These are phyloP conservation scores for Eutrema yunnanense DNA, from an alignment of 345 rosid species.

Conservation along the genomic window DNA sequence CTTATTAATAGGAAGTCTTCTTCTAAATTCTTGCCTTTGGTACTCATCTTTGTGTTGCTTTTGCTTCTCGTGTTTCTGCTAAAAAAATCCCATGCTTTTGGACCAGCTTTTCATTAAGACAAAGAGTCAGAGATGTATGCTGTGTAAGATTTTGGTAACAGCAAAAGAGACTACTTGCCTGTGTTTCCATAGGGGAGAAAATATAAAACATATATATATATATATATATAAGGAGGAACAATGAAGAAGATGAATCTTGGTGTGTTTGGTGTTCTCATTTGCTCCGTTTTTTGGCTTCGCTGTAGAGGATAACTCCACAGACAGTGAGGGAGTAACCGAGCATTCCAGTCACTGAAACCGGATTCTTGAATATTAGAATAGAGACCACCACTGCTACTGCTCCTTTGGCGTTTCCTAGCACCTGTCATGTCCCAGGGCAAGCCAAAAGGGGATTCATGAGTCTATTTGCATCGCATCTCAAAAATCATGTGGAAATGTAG, in stretches of 20 bases:
- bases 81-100: constrained; percentile 1
- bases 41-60: constrained; percentile 17
- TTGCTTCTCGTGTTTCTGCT: constrained; percentile 12
- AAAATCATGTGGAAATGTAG: neutral
- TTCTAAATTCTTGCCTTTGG: constrained; percentile 20
- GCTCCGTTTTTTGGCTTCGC: constrained; percentile 96
- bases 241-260: constrained; percentile 12
- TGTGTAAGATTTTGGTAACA: constrained; percentile 24
- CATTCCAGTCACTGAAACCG: constrained; percentile 98
- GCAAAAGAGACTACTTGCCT: constrained; percentile 29
- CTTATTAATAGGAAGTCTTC: constrained; percentile 9
- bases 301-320: constrained; percentile 85
- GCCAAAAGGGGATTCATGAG: neutral
- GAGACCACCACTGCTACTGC: constrained; percentile 98
- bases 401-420: constrained; percentile 97
- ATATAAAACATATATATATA: constrained; percentile 34
- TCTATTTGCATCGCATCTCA: neutral
- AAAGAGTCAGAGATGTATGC: neutral
- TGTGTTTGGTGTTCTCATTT: constrained; percentile 38
- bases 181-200: neutral
- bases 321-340: constrained; percentile 93
- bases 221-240: neutral
- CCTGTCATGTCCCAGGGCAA: constrained; percentile 50
- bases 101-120: constrained; percentile 6
- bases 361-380: constrained; percentile 89